Evolutionary conservation across 306 rosid genomes (phyloP).

Genomic region (Cercis canadensis): DNA sequence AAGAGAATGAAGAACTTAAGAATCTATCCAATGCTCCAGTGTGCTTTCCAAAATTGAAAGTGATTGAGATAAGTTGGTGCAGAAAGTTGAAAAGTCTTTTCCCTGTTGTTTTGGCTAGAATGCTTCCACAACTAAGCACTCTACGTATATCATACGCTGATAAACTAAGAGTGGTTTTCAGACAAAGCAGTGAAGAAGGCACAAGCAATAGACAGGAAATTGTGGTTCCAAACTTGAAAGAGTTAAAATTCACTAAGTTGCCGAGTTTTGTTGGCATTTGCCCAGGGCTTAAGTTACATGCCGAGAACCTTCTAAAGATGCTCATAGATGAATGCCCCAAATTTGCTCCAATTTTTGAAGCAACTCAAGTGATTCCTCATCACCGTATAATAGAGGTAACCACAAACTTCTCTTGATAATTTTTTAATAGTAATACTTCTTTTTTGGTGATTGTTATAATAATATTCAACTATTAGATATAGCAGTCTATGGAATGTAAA

Average conservation of each 20-base stretch:
- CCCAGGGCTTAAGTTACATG: not conserved
- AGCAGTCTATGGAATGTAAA: too few species aligned
- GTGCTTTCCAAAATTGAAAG: not conserved
- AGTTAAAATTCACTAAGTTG: not conserved
- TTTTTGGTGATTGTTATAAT: too few species aligned
- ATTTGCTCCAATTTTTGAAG: not conserved
- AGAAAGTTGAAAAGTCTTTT: not conserved
- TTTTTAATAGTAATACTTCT: too few species aligned
- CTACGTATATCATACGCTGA: conserved; percentile 14
- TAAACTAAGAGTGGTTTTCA: conserved; percentile 15
- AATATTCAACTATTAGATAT: too few species aligned
- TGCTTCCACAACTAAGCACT: not conserved
- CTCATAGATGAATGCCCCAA: not conserved
- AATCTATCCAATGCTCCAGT: not conserved
- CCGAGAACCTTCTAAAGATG: not conserved
- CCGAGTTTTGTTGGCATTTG: not conserved
- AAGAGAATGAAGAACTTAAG: not conserved
- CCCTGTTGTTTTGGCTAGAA: not conserved
- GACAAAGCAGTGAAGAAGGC: not conserved
- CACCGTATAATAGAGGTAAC: not conserved
- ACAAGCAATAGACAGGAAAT: not conserved
- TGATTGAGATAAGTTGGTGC: not conserved
- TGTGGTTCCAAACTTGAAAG: not conserved
- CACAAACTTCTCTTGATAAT: not conserved
- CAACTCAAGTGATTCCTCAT: not conserved